Percentiles rank a stretch among this genome's conserved stretches.
Evolutionary conservation across 768 basidiomycete genomes (phyloP).

Genomic region (Phanerodontia chrysosporium): DNA sequence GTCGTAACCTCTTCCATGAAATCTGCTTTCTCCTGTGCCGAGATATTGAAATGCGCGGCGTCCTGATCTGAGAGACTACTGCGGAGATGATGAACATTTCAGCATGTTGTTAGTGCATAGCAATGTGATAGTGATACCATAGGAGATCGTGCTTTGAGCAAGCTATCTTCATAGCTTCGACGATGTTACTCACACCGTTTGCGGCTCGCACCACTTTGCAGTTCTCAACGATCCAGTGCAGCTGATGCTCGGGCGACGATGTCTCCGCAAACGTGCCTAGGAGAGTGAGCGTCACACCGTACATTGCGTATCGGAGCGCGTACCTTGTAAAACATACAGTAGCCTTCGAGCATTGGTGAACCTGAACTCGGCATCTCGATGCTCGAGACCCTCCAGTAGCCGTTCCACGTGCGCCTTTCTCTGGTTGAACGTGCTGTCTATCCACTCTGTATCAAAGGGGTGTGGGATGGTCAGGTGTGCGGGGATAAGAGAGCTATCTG

Average conservation of each 20-base stretch:
- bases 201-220: slow-evolving; percentile 79
- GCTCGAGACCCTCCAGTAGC: slow-evolving; percentile 84
- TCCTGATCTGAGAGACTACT: slow-evolving; percentile 78
- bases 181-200: slow-evolving; percentile 78
- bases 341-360: slow-evolving; percentile 84
- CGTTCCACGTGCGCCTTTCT: slow-evolving; percentile 74
- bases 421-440: slow-evolving; percentile 52
- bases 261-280: slow-evolving; percentile 90
- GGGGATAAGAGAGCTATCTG: slow-evolving; percentile 4
- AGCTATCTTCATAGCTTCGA: slow-evolving; percentile 88
- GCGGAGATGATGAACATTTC: slow-evolving; percentile 9
- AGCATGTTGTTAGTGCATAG: neutral
- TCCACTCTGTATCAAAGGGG: slow-evolving; percentile 60
- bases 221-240: slow-evolving; percentile 95
- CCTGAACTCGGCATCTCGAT: slow-evolving; percentile 76
- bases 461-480: slow-evolving; percentile 11
- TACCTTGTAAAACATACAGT: slow-evolving; percentile 92
- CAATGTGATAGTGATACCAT: slow-evolving; percentile 42
- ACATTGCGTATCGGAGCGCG: slow-evolving; percentile 10
- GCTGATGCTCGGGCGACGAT: slow-evolving; percentile 86
- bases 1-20: slow-evolving; percentile 87
- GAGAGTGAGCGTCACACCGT: neutral
- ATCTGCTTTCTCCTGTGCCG: slow-evolving; percentile 66
- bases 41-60: slow-evolving; percentile 65
- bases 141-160: slow-evolving; percentile 81